Base-by-base conservation (phyloP, 73 alveolate species). In the Paramecium primaurelia region DNA sequence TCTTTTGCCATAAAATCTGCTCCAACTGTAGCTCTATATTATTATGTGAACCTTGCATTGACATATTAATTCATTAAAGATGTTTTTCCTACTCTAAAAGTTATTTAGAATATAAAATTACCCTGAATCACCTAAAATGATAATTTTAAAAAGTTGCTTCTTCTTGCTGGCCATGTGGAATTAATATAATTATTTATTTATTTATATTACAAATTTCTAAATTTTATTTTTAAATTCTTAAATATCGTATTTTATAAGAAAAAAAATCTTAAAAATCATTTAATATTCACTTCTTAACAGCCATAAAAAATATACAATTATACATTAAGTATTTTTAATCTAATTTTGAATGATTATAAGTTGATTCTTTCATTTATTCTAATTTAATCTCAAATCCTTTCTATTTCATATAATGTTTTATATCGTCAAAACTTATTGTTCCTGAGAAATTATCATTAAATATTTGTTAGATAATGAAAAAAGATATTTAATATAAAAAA, bases 101-200 rank as follows among this genome's bases (percentile, higher is more conserved):
- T 7, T 37, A 42, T 25, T 10, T 25, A 25, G 22, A 30, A 42
- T 30, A 14, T 1, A 54, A 18, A 54, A 30, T 77, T 92, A 93
- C 92, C 97, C 99, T 60, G 99, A 96, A 88, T 98, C 99, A 14
- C 99, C 99, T 28, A 98, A 95, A 88, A 98, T 97, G 94, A 98
- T 98, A 68, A 98, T 98, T 92, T 98, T 98, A 93, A 97, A 94
- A 68, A 98, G 97, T 58, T 96, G 95, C 95, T 98, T 98, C 96
- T 96, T 97, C 94, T 95, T 96, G 92, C 97, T 93, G 83, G 98
- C 68, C 98, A 96, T 96, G 77, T 45, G 77, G 71, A 45, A 80
- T 64, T 14, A 45, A 37, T 37, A 37, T 36, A 36, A 14, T 73
- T 1, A 36, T 10, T 73, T 73, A 73, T 73, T 45, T 80, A 64